Percentiles rank a stretch among this genome's conserved stretches.
These are phyloP conservation scores for Exsudoporus frostii DNA, from an alignment of 768 basidiomycete genomes.

Conservation along the genomic window DNA sequence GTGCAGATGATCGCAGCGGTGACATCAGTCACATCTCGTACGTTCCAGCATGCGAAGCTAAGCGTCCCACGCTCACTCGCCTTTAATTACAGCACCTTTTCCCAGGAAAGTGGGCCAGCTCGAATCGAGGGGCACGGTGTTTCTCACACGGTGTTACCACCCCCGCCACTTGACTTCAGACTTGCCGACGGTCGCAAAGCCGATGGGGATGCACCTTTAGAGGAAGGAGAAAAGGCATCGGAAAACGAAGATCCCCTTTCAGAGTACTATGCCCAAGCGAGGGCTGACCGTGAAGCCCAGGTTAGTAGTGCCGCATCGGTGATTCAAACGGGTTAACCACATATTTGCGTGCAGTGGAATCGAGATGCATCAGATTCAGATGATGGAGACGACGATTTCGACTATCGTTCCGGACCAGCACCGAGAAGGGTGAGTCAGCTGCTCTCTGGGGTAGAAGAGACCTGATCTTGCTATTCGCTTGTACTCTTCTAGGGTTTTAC, in stretches of 20 bases:
- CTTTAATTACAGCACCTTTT: constrained; percentile 34
- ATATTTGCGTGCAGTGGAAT: constrained; percentile 26
- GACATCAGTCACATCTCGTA: constrained; percentile 50
- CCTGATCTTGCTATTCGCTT: neutral
- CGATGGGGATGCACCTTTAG: neutral
- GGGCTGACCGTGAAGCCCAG: constrained; percentile 42
- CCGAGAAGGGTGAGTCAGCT: constrained; percentile 31
- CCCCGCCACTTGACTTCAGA: constrained; percentile 21
- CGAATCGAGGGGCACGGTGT: neutral
- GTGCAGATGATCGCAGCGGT: constrained; percentile 13
- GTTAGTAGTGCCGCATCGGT: constrained; percentile 29
- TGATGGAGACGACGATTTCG: constrained; percentile 27
- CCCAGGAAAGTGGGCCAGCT: constrained; percentile 27
- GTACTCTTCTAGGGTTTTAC: constrained; percentile 51
- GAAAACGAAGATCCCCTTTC: constrained; percentile 52
- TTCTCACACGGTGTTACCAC: constrained; percentile 22
- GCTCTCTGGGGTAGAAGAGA: neutral
- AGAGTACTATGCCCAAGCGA: constrained; percentile 61
- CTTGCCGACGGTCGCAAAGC: neutral
- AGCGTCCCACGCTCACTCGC: constrained; percentile 10
- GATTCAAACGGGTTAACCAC: neutral
- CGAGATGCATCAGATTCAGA: constrained; percentile 36
- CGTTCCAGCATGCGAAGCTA: constrained; percentile 17
- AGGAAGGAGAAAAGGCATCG: neutral
- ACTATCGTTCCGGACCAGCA: constrained; percentile 15